Percentiles rank a stretch among this genome's conserved stretches.
These are phyloP conservation scores for Acacia crassicarpa DNA, from an alignment of 306 rosid genomes.

Conservation along the genomic window DNA sequence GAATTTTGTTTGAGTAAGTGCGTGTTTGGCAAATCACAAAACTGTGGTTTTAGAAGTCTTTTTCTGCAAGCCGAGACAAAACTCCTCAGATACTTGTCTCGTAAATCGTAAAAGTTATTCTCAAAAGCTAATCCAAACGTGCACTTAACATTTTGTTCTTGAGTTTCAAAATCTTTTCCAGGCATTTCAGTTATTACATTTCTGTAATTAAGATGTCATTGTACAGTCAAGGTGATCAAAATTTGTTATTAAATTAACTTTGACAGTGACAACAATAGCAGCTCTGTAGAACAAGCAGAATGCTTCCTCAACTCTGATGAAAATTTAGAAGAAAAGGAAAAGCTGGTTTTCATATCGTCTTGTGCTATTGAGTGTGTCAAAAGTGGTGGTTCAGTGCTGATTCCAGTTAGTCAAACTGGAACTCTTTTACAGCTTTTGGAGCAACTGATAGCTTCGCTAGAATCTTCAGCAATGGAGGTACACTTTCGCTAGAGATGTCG, in stretches of 20 bases:
- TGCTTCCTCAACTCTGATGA: slow-evolving; percentile 44
- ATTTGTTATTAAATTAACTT: slow-evolving; percentile 36
- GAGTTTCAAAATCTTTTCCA: slow-evolving; percentile 5
- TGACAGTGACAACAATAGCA: slow-evolving; percentile 26
- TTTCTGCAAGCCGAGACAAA: no score
- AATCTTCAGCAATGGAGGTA: slow-evolving; percentile 65
- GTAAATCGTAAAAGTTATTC: no score
- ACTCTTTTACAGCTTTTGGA: slow-evolving; percentile 73
- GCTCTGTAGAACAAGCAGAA: slow-evolving; percentile 41
- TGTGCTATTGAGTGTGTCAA: slow-evolving; percentile 60
- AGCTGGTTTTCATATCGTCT: slow-evolving; percentile 60
- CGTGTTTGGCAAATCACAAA: no score
- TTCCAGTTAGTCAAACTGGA: slow-evolving; percentile 68
- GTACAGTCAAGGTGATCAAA: slow-evolving; percentile 30
- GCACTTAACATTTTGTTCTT: slow-evolving; percentile 10
- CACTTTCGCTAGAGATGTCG: neutral
- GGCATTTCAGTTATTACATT: neutral
- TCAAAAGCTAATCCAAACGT: no score
- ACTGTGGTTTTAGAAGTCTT: no score
- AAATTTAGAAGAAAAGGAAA: slow-evolving; percentile 62
- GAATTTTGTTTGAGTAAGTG: neutral
- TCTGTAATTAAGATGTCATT: slow-evolving; percentile 24
- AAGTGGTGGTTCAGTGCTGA: slow-evolving; percentile 83
- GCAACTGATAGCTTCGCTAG: slow-evolving; percentile 61
- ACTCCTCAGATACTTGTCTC: no score